phyloP scores from a whole-genome alignment of 768 basidiomycete genomes.

The Lactarius deliciosus region DNA sequence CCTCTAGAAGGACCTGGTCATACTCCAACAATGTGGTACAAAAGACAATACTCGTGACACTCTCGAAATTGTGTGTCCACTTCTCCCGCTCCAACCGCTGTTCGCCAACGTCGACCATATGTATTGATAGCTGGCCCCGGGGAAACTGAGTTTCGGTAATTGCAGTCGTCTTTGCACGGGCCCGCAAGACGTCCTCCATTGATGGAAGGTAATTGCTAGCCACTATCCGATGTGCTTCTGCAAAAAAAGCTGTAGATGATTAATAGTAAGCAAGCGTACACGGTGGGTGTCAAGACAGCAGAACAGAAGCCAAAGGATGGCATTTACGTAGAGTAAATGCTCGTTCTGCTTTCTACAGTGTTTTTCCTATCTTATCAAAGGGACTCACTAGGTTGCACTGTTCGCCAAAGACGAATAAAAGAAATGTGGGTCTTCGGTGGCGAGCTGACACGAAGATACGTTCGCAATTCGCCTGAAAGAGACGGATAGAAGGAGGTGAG shows the following conservation, averaged over 20 bases:
- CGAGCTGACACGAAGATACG: conserved; percentile 55
- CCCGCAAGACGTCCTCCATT: conserved; percentile 82
- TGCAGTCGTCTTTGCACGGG: conserved; percentile 86
- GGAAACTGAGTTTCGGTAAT: conserved; percentile 86
- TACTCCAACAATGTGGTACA: conserved; percentile 75
- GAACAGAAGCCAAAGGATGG: background rate
- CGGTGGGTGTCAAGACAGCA: background rate
- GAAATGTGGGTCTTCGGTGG: conserved; percentile 38
- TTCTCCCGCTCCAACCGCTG: too few relatives aligned
- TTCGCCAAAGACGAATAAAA: conserved; percentile 76
- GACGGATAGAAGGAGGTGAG: conserved; percentile 27
- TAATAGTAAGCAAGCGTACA: background rate
- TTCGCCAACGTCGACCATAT: conserved; percentile 57
- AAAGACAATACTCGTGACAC: conserved; percentile 52
- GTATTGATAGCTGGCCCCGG: conserved; percentile 58
- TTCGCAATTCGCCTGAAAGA: conserved; percentile 47
- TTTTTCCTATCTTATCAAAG: background rate
- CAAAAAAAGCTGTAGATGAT: conserved; percentile 66
- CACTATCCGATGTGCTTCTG: conserved; percentile 81
- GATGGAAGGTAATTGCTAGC: conserved; percentile 78
- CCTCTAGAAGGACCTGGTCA: conserved; percentile 69
- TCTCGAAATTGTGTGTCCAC: too few relatives aligned
- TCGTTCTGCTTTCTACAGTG: too few relatives aligned
- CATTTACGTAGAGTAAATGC: background rate
- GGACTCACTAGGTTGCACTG: conserved; percentile 80